Percentiles rank a stretch among this genome's conserved stretches.
phyloP scores from a whole-genome alignment of 108 stramenopile genomes.

The Conticribra weissflogii region DNA sequence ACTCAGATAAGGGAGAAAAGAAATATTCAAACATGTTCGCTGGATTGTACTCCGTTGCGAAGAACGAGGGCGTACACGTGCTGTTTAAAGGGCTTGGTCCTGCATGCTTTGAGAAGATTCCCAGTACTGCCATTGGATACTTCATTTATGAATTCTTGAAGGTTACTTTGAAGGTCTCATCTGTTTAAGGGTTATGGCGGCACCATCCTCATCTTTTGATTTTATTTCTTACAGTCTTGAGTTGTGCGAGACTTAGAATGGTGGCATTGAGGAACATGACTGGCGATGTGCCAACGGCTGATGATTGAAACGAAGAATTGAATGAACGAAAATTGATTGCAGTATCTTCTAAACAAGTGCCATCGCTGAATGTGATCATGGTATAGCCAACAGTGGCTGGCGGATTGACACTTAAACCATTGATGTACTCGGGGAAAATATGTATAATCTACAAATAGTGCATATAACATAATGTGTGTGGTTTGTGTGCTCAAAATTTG shows the following conservation, averaged over 20 bases:
- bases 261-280: too few relatives aligned
- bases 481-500: not conserved
- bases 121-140: slow-evolving; percentile 51
- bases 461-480: not conserved
- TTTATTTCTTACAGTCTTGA: too few relatives aligned
- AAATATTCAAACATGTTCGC: slow-evolving; percentile 43
- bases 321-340: not conserved
- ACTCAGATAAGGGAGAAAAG: slow-evolving; percentile 26
- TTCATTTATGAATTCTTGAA: slow-evolving; percentile 55
- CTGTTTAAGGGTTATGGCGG: slow-evolving; percentile 14
- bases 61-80: slow-evolving; percentile 46
- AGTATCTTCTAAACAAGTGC: not conserved
- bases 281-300: too few relatives aligned
- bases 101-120: slow-evolving; percentile 56
- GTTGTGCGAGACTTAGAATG: too few relatives aligned
- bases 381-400: not conserved
- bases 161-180: slow-evolving; percentile 33
- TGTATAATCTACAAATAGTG: not conserved
- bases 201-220: not conserved
- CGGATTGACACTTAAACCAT: not conserved
- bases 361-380: not conserved
- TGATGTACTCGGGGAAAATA: not conserved
- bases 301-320: not conserved
- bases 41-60: slow-evolving; percentile 39
- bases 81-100: slow-evolving; percentile 53